Percentiles rank a stretch among this genome's conserved stretches.
These are phyloP conservation scores for Mycena vulgaris DNA, from an alignment of 768 basidiomycete genomes.

Conservation along the genomic window DNA sequence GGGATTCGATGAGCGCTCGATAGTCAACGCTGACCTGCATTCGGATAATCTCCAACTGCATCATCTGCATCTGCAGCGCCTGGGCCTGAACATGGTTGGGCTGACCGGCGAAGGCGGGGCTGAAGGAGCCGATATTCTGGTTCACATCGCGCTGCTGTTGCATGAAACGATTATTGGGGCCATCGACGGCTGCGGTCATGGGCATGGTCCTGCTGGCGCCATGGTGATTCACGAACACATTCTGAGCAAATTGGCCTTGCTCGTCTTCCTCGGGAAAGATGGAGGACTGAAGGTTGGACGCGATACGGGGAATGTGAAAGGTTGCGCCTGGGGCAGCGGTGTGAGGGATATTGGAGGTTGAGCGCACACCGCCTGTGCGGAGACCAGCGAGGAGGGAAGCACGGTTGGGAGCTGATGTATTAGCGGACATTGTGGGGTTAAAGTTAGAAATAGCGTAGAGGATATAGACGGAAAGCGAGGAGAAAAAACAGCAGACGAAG, in stretches of 20 bases:
- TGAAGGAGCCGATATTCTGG: constrained; percentile 70
- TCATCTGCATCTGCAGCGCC: constrained; percentile 86
- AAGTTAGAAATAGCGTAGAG: constrained; percentile 30
- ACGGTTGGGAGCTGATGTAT: constrained; percentile 60
- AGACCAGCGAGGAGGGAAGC: constrained; percentile 91
- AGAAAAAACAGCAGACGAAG: not conserved
- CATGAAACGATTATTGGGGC: constrained; percentile 74
- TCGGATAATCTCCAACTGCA: constrained; percentile 86
- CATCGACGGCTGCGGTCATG: constrained; percentile 82
- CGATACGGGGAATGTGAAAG: constrained; percentile 76
- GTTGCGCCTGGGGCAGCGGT: constrained; percentile 71
- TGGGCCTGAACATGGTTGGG: constrained; percentile 69
- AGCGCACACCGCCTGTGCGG: constrained; percentile 91
- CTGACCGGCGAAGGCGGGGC: constrained; percentile 65
- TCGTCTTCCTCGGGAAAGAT: constrained; percentile 61
- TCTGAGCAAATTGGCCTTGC: constrained; percentile 70
- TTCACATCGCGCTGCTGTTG: constrained; percentile 75
- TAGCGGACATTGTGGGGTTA: constrained; percentile 37
- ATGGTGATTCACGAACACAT: constrained; percentile 61
- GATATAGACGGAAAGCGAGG: constrained; percentile 14
- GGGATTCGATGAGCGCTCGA: constrained; percentile 8
- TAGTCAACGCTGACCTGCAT: constrained; percentile 72
- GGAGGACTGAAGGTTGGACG: constrained; percentile 58
- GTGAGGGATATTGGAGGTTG: constrained; percentile 71
- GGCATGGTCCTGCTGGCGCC: constrained; percentile 54